phyloP scores from a whole-genome alignment of 2,329 filamentous ascomycete species.

The Claviceps purpurea region DNA sequence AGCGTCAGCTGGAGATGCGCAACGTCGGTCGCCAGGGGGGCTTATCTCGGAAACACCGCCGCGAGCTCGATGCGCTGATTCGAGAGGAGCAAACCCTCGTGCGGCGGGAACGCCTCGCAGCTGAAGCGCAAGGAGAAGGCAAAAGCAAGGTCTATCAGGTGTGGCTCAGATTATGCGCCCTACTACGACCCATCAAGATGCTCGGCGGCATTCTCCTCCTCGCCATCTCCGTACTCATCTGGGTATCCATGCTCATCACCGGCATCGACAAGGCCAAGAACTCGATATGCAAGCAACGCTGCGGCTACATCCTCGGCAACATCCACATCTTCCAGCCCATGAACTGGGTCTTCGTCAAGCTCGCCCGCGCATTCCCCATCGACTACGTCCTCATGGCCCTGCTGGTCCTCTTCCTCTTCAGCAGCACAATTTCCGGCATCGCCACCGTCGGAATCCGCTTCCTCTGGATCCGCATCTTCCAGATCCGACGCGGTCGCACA shows the following conservation, averaged over 20 bases:
- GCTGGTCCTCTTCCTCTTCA: slow-evolving; percentile 77
- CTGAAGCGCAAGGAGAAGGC: slow-evolving; percentile 69
- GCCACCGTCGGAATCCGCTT: slow-evolving; percentile 85
- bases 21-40: slow-evolving; percentile 62
- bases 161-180: slow-evolving; percentile 69
- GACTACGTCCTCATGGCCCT: slow-evolving; percentile 86
- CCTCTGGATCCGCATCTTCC: slow-evolving; percentile 88
- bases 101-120: slow-evolving; percentile 74
- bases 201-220: slow-evolving; percentile 71
- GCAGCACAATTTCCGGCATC: slow-evolving; percentile 74
- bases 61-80: slow-evolving; percentile 74
- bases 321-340: slow-evolving; percentile 91
- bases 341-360: slow-evolving; percentile 69
- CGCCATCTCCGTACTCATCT: slow-evolving; percentile 60
- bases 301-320: slow-evolving; percentile 78
- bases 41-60: slow-evolving; percentile 71
- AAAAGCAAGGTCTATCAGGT: slow-evolving; percentile 56
- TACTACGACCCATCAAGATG: slow-evolving; percentile 81
- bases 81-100: slow-evolving; percentile 88
- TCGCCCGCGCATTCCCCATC: slow-evolving; percentile 73
- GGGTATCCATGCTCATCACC: slow-evolving; percentile 88
- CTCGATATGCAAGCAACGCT: slow-evolving; percentile 78
- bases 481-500: slow-evolving; percentile 77
- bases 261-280: slow-evolving; percentile 94
- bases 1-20: slow-evolving; percentile 79